Base-by-base conservation (phyloP, 371 early-diverging fungal genomes). In the Neoconidiobolus thromboides region DNA sequence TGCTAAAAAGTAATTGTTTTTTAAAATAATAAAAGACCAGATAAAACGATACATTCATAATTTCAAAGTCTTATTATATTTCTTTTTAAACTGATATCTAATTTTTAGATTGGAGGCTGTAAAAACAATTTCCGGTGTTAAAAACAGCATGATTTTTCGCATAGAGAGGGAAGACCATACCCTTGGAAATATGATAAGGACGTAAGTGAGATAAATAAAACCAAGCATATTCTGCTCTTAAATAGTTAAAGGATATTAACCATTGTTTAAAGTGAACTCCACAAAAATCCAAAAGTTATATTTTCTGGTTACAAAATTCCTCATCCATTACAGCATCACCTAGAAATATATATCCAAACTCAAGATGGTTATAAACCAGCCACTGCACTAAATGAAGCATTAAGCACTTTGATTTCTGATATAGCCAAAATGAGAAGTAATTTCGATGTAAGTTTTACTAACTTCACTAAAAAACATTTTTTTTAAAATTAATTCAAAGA, bases 271-370 rank as follows among this genome's bases (percentile, higher is more conserved):
- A 90, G 91, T 71, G 85, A 90, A 73, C 72, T 98, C 26, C 74
- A 95, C 41, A 83, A 89, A 64, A 86, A 98, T 72, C 83, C 85
- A 10, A 82, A 86, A 62, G 96, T 98, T 2, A 69, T 91, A 50
- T 99, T 98, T 77, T 90, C 94, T 14, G 99, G 95, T 52, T 99
- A 99, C 76, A 90, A 91, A 63, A 75, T 90, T 60, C 97, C 99
- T 12, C 99, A 99, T 69, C 99, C 99, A 41, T 78, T 99, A 5
- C 93, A 96, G 67, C 91, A 93, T 71, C 76, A 81, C 60, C 81
- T 93, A 51, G 68, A 88, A 26, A 71, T 98, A 56, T 92, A 90
- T 67, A 79, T 96, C 6, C 96, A 95, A 68, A 93, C 98, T 3
- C 83, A 85, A 0, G 77, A 84, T 3, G 82, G 87, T 14, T 84